Conservation (phyloP, 768 basidiomycete genomes). For the Amanita brunnescens region DNA sequence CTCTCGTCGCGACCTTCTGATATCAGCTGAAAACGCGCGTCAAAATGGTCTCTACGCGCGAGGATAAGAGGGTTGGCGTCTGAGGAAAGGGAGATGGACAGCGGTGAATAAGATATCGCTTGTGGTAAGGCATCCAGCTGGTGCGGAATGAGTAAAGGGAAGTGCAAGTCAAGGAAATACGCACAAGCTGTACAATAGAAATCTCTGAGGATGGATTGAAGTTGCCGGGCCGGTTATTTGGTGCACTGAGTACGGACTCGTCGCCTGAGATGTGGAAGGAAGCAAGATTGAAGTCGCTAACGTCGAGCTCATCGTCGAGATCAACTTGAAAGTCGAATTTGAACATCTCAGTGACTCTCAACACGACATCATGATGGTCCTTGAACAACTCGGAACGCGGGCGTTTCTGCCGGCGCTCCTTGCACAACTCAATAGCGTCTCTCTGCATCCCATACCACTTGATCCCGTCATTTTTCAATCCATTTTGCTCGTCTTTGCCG, state of each 20-base stretch:
- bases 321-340: background rate
- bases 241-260: background rate
- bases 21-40: constrained; percentile 92
- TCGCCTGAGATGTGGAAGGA: background rate
- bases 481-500: constrained; percentile 1
- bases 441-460: background rate
- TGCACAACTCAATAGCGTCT: background rate
- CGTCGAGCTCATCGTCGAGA: background rate
- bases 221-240: background rate
- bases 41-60: constrained; percentile 82
- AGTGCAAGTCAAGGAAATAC: constrained; percentile 14
- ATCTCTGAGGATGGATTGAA: background rate
- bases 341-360: background rate
- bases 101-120: constrained; percentile 72
- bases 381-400: background rate
- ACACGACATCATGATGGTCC: background rate
- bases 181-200: constrained; percentile 24
- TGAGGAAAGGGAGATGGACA: constrained; percentile 40
- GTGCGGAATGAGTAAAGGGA: constrained; percentile 11
- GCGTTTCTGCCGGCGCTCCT: constrained; percentile 1
- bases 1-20: constrained; percentile 35
- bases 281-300: background rate
- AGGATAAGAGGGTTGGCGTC: constrained; percentile 31
- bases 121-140: constrained; percentile 66
- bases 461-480: constrained; percentile 5